Evolutionary conservation across 2,329 filamentous ascomycete species (phyloP).

Genomic region (Xylaria polymorpha): DNA sequence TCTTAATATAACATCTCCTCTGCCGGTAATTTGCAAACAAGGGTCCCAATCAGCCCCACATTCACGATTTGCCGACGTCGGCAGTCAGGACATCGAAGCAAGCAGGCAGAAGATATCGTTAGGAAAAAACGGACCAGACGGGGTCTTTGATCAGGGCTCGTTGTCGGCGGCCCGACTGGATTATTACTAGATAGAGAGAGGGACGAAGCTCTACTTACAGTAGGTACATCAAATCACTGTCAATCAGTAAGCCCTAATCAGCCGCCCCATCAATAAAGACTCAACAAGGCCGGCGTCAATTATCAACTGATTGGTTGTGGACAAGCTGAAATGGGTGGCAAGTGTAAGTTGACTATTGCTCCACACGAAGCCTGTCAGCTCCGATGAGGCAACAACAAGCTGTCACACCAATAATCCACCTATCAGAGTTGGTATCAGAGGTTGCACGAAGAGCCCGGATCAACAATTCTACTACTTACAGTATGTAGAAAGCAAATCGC

Average conservation of each 20-base stretch:
- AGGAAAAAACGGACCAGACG: constrained; percentile 8
- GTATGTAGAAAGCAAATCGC: not conserved
- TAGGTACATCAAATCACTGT: not conserved
- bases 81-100: constrained; percentile 19
- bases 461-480: not conserved
- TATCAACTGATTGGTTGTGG: not conserved
- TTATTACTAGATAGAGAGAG: not conserved
- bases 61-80: constrained; percentile 31
- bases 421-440: not conserved
- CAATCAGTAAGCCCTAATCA: not conserved
- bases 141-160: not conserved
- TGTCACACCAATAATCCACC: not conserved
- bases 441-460: not conserved
- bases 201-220: not conserved
- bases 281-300: not conserved
- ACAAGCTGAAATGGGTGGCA: not conserved
- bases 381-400: not conserved
- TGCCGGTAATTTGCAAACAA: constrained; percentile 8
- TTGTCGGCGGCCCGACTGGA: constrained; percentile 12
- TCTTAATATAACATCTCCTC: constrained; percentile 13
- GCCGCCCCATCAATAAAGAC: not conserved
- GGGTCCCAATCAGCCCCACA: constrained; percentile 12
- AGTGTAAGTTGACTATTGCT: not conserved
- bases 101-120: not conserved
- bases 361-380: not conserved